Percentiles rank a stretch among this genome's conserved stretches.
Conservation (phyloP, 805 yeast species). For the Cyberlindnera meyerae region DNA sequence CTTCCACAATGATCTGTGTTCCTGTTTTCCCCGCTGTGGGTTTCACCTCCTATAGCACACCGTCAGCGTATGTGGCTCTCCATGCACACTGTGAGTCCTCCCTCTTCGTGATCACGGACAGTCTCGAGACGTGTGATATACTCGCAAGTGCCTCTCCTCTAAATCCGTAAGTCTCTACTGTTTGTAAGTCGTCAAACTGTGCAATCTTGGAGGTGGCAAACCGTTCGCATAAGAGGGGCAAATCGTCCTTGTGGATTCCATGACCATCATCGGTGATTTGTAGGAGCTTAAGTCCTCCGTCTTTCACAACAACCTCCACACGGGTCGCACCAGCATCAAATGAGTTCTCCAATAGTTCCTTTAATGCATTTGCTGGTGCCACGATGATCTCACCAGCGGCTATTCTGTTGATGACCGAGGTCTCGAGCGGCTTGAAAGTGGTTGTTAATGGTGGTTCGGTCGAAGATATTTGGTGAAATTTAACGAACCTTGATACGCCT, state of each 20-base stretch:
- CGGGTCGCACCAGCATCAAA: slow-evolving; percentile 77
- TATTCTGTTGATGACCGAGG: slow-evolving; percentile 75
- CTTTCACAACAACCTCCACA: slow-evolving; percentile 78
- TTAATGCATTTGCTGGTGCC: slow-evolving; percentile 90
- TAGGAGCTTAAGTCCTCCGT: slow-evolving; percentile 83
- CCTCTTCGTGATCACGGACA: slow-evolving; percentile 76
- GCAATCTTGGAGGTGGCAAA: slow-evolving; percentile 86
- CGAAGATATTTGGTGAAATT: too few species aligned
- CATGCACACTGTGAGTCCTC: slow-evolving; percentile 60
- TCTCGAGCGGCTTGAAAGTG: slow-evolving; percentile 44
- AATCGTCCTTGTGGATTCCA: slow-evolving; percentile 72
- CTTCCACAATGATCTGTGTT: slow-evolving; percentile 81
- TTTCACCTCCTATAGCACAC: slow-evolving; percentile 45
- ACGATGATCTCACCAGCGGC: slow-evolving; percentile 97
- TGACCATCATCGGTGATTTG: slow-evolving; percentile 87
- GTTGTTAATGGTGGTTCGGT: slow-evolving; percentile 3
- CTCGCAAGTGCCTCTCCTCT: slow-evolving; percentile 96
- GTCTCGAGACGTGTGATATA: slow-evolving; percentile 82
- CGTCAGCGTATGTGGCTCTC: slow-evolving; percentile 62
- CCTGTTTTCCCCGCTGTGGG: slow-evolving; percentile 87
- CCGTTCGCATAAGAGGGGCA: slow-evolving; percentile 78
- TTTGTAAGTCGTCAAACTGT: slow-evolving; percentile 67
- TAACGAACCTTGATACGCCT: slow-evolving; percentile 6
- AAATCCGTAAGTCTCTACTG: slow-evolving; percentile 82
- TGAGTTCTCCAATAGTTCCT: slow-evolving; percentile 88